Base-by-base conservation (phyloP, 192 early-diverging fungal species). In the Radiomyces spectabilis region DNA sequence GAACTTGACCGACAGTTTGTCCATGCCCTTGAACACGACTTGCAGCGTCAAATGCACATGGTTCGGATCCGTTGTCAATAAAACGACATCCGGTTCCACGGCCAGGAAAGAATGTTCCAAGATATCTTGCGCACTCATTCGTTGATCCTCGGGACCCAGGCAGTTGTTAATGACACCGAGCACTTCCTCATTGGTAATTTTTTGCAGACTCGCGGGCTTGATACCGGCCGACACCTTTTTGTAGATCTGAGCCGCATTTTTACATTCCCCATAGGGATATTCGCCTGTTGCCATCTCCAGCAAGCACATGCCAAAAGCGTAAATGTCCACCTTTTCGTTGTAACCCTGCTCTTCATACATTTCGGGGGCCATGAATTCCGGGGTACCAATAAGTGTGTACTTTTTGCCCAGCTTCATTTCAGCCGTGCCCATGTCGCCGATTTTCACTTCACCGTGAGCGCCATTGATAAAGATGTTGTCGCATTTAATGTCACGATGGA, bases 351-450 rank as follows among this genome's bases (percentile, higher is more conserved):
- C 91, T 52, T 93, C 89, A 51, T 93, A 93, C 63, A 93, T 76
- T 50, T 93, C 91, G 2, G 91, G 91, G 0, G 91, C 91, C 89
- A 93, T 93, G 64, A 92, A 93, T 65, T 93, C 87, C 27, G 87
- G 88, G 0, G 64, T 67, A 8, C 89, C 89, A 53, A 91, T 87
- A 24, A 91, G 78, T 2, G 86, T 91, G 52, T 88, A 91, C 55
- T 89, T 85, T 53, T 91, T 88, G 48, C 86, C 86, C 41, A 83
- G 61, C 54, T 89, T 92, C 88, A 92, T 88, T 57, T 88, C 86
- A 19, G 89, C 89, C 15, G 85, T 86, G 8, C 91, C 91, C 43
- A 93, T 72, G 58, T 93, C 91, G 3, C 91, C 91, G 61, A 92
- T 92, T 61, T 92, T 93, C 21, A 86, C 84, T 66, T 88, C 80